Evolutionary conservation across 2,329 filamentous ascomycete species (phyloP), one percentile per base, ranked within the genome.

Genomic region (Tolypocladium album): DNA sequence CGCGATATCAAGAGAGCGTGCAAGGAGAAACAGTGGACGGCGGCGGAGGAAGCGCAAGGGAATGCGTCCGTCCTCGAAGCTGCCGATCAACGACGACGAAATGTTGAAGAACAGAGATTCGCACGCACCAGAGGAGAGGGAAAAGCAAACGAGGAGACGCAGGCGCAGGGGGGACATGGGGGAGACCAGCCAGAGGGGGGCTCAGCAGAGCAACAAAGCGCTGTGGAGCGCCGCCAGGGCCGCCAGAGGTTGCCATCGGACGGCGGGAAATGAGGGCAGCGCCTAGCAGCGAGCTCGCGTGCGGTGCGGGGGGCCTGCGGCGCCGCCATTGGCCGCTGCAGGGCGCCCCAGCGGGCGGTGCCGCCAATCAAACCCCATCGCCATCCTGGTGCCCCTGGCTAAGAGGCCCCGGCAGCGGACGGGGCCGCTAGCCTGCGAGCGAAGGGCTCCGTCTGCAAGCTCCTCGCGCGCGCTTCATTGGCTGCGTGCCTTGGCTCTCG

Each of bases 221-320:
- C 24, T 24, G 47, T 53, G 50, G 50, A 22, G 31, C 50, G 7
- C 50, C 11, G 17, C 8, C 13, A 34, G 31, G 22, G 22, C 11
- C 42, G 39, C 39, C 24, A 13, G 39, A 17, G 39, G 9, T 39
- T 39, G 39, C 27, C 43, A 43, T 56, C 15, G 38, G 38, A 12
- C 38, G 36, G 45, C 45, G 53, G 61, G 61, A 62, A 62, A 63
- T 62, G 60, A 63, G 58, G n/a, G 2, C 58, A 52, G 58, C 58
- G 38, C 42, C 56, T 56, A 2, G 20, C 6, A 9, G 20, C 43
- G n/a, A 13, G 58, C 55, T 42, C 56, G 31, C 57, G 59, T 39
- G 58, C 58, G 6, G 47, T 58, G 61, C 62, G 58, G 56, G 58
- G 61, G 62, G 27, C 17, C 24, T 27, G 12, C 12, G n/a, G 45